phyloP scores from a whole-genome alignment of 2,329 filamentous ascomycete genomes.

The Myrmaecium sp. region DNA sequence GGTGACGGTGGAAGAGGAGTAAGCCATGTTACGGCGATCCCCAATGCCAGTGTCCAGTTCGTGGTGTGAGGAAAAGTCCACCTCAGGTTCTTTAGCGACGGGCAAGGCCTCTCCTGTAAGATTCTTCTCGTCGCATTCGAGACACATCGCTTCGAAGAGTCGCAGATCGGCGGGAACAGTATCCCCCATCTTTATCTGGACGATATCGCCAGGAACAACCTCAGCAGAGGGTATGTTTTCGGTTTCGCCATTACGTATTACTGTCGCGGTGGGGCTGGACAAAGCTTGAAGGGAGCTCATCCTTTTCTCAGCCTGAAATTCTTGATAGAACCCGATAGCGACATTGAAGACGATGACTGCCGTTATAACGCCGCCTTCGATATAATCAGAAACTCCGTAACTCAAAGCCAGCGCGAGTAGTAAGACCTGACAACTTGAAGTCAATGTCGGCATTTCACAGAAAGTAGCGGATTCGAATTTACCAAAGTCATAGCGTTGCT shows the following conservation, averaged over 20 bases:
- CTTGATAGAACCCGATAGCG: conserved; percentile 35
- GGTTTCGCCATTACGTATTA: conserved; percentile 18
- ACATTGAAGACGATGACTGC: conserved; percentile 53
- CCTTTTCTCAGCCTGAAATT: conserved; percentile 28
- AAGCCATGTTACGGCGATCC: conserved; percentile 54
- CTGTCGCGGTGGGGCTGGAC: conserved; percentile 21
- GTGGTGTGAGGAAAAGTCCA: conserved; percentile 32
- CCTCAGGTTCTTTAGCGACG: conserved; percentile 43
- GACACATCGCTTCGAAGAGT: conserved; percentile 48
- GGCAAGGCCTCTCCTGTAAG: conserved; percentile 59
- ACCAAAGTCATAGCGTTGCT: conserved; percentile 22
- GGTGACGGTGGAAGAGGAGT: conserved; percentile 55
- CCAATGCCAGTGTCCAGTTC: conserved; percentile 35
- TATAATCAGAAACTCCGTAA: conserved; percentile 47
- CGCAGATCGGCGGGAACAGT: conserved; percentile 51
- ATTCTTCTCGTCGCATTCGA: conserved; percentile 59
- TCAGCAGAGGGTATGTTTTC: conserved; percentile 19
- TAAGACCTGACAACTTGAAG: conserved; percentile 49
- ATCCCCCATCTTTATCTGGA: conserved; percentile 33
- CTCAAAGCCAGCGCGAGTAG: conserved; percentile 54
- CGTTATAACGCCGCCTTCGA: conserved; percentile 46
- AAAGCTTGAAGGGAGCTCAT: conserved; percentile 24
- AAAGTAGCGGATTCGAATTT: neutral
- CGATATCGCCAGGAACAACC: conserved; percentile 23
- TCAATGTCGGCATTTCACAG: neutral